Base-by-base conservation (phyloP, 2,329 filamentous ascomycete genomes). In the Fusarium annulatum region DNA sequence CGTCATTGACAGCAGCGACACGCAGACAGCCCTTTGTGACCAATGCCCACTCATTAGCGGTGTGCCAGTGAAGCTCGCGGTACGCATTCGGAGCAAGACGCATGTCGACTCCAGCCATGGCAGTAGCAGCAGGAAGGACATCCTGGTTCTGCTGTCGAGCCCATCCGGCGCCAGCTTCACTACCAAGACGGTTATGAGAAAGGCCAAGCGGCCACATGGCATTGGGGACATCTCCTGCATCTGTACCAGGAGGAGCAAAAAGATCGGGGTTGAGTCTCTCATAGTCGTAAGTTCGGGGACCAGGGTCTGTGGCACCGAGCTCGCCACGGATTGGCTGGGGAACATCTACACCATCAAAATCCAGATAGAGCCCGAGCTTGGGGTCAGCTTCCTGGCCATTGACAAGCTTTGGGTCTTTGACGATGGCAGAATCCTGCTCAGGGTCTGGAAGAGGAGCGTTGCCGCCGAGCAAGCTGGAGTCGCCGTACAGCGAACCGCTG, bases 101-200 rank as follows among this genome's bases (percentile, higher is more conserved):
- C 65, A 68, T 67, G 33, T 68, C 56, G 5, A 67, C 65, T 30
- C 65, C 64, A 5, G 65, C 64, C 55, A 68, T 67, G 6, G 41
- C 65, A 8, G 56, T 61, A 4, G 55, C 56, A 10, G 65, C 42
- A 2, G 65, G 65, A 9, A 68, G 65, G 4, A 55, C 64, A 33
- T 16, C 55, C 7, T 49, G 41, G 12, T 62, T 67, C 42, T 67
- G 64, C 56, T 68, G 64, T 34, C 65, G 57, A 9, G 64, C 64
- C 65, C 65, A 68, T 14, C 65, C 65, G 1, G 63, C 65, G 0
- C 63, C 63, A 26, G 63, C 23, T 19, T 67, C 53, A 3, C 65
- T 67, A 9, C 56, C 64, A 4, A 68, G 55, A 9, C 65, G 65
- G 16, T 61, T 68, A n/a, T 68, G 64, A 21, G 65, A 68, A 10